phyloP scores from a whole-genome alignment of 257 asterid genomes.

The Ophiorrhiza pumila region DNA sequence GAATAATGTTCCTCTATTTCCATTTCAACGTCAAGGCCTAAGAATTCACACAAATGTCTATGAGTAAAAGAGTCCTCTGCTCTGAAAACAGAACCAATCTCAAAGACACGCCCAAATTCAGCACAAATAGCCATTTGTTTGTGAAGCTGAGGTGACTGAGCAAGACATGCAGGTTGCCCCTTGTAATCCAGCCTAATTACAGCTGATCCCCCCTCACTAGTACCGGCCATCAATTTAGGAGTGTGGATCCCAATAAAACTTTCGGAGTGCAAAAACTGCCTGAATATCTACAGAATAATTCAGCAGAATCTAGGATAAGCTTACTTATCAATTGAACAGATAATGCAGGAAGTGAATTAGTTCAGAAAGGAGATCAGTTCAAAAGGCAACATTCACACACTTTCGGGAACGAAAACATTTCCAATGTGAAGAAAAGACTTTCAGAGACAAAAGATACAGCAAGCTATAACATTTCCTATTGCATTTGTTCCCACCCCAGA shows the following conservation, averaged over 20 bases:
- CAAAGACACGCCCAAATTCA: constrained; percentile 82
- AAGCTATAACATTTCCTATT: too few species aligned
- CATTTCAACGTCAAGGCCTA: constrained; percentile 95
- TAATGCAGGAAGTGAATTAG: background rate
- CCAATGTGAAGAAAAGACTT: background rate
- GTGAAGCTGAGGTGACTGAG: constrained; percentile 95
- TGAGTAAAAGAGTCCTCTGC: constrained; percentile 94
- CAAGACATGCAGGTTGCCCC: constrained; percentile 87
- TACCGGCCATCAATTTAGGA: constrained; percentile 78
- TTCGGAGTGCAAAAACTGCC: constrained; percentile 53
- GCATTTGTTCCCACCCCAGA: too few species aligned
- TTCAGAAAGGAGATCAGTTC: background rate
- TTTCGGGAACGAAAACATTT: background rate
- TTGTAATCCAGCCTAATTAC: constrained; percentile 78
- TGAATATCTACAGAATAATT: constrained; percentile 51
- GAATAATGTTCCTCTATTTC: constrained; percentile 85
- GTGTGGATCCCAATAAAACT: constrained; percentile 77
- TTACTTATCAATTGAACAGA: background rate
- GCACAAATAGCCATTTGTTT: constrained; percentile 93
- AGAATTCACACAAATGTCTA: constrained; percentile 91
- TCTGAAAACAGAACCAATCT: constrained; percentile 84
- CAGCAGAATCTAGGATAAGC: background rate
- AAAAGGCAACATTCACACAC: too few species aligned
- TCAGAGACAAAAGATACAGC: background rate
- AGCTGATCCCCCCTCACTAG: constrained; percentile 97